Conservation (phyloP, 371 early-diverging fungal species). For the Mucor piriformis region DNA sequence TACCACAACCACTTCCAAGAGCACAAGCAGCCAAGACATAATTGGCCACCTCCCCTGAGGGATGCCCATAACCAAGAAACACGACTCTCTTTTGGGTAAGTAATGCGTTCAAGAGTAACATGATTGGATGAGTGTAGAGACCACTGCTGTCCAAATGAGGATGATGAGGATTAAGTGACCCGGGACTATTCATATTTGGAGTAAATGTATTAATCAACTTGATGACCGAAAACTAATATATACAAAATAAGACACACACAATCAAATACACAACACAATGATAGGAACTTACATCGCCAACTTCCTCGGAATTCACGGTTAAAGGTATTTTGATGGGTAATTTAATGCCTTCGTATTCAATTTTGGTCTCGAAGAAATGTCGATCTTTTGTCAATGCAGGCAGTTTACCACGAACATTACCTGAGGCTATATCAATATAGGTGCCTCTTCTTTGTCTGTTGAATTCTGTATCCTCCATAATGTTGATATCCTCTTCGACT, state of each 20-base stretch:
- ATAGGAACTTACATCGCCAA: conserved; percentile 77
- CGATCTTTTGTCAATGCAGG: conserved; percentile 76
- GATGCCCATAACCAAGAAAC: conserved; percentile 89
- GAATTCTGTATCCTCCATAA: conserved; percentile 24
- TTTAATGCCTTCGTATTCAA: conserved; percentile 79
- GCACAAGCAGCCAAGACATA: conserved; percentile 92
- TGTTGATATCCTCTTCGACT: conserved; percentile 13
- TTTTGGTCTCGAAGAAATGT: conserved; percentile 83
- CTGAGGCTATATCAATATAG: conserved; percentile 59
- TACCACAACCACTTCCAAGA: conserved; percentile 87
- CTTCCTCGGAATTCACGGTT: conserved; percentile 85
- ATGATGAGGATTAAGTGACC: conserved; percentile 73
- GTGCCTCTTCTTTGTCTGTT: conserved; percentile 46
- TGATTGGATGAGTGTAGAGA: conserved; percentile 81
- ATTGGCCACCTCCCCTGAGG: conserved; percentile 91
- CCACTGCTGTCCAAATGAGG: conserved; percentile 88
- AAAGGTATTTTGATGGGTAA: conserved; percentile 87
- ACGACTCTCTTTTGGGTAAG: conserved; percentile 92
- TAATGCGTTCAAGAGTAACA: conserved; percentile 85
- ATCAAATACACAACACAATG: not conserved
- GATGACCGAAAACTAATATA: conserved; percentile 74
- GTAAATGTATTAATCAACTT: conserved; percentile 76
- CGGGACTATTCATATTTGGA: conserved; percentile 46
- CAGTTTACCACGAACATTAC: conserved; percentile 43
- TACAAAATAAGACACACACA: conserved; percentile 5